Evolutionary conservation across 768 basidiomycete genomes (phyloP), one percentile per base, ranked within the genome.

Genomic region (Mycena belliarum): DNA sequence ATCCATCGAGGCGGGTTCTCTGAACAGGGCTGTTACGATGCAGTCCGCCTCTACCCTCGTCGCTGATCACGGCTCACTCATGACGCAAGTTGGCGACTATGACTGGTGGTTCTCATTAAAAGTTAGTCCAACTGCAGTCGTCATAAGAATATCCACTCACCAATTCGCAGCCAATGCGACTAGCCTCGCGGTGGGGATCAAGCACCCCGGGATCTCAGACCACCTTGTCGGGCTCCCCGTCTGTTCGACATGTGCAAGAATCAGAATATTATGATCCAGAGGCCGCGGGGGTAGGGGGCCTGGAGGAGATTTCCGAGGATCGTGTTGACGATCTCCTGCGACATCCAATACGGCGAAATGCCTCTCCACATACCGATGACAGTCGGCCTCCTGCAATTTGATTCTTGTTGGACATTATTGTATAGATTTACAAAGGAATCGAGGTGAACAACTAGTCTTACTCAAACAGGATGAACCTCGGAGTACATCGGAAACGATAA

Each of bases 41-140:
- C 24, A 64, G 20, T 69, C 68, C 26, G 66, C 66, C 9, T 66
- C 66, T 16, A 69, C 68, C 2, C 66, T 69, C 0, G 68, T 69
- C 28, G 68, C 68, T 3, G 66, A 66, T 44, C 57, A 59, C 24
- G 68, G 68, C 12, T 66, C 66, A 0, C 21, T 42, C 48, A 49
- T 47, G 38, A 55, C 44, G n/a, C 21, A 53, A 35, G 52, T 28
- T 47, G 29, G 35, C 8, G 2, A 29, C 7, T 15, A 32, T 12
- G 14, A 14, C 12, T 48, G 54, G n/a, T n/a, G n/a, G n/a, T 47
- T 18, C 15, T 40, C 43, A 9, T 42, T 60, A 15, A 63, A 63
- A 25, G 62, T 53, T 14, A 38, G 62, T 32, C 29, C 29, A 12
- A 20, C 6, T 29, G 8, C 16, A 10, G n/a, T n/a, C 32, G 16